Evolutionary conservation across 2,329 filamentous ascomycete species (phyloP), one percentile per base, ranked within the genome.

Genomic region (Claviceps sp.): DNA sequence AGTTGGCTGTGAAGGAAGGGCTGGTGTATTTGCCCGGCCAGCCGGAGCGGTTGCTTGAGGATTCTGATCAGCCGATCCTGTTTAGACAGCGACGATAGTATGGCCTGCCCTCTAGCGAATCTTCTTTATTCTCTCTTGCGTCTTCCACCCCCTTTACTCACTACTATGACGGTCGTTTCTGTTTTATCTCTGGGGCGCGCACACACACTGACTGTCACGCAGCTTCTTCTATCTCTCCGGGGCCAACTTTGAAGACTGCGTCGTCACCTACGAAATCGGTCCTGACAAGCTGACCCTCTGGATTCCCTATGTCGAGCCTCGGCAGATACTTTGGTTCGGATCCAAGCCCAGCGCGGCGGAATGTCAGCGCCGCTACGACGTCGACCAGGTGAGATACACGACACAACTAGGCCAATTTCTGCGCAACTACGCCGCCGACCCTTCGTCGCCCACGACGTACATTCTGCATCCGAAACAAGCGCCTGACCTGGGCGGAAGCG

Each of bases 361-460:
- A 53, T 84, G 83, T 53, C 70, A 78, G 57, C 70, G 69, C 2
- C 73, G 70, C 51, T 82, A 82, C 58, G 82, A 91, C 57, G 76
- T 91, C 51, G 86, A 91, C 62, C 74, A 80, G 43, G 87, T 88
- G 17, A 75, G 77, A 55, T 84, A 82, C 62, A 73, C 71, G 44
- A 66, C 65, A 17, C 78, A 81, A 58, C 69, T 87, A 38, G 63
- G 65, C 51, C 65, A 68, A 56, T 70, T 70, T 50, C 66, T 81
- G 16, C 58, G 66, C 40, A 64, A 58, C 40, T 60, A 64, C 57
- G 58, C 73, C 59, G 54, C 67, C 42, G 39, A 50, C 52, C 60
- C 59, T 57, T 74, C 51, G 55, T 77, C 55, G 64, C 76, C 59
- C 7, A 64, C 61, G 34, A 56, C 69, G 24, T 70, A 66, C 55